phyloP scores from a whole-genome alignment of 495 filamentous ascomycete genomes.

The Elasticomyces elasticus region DNA sequence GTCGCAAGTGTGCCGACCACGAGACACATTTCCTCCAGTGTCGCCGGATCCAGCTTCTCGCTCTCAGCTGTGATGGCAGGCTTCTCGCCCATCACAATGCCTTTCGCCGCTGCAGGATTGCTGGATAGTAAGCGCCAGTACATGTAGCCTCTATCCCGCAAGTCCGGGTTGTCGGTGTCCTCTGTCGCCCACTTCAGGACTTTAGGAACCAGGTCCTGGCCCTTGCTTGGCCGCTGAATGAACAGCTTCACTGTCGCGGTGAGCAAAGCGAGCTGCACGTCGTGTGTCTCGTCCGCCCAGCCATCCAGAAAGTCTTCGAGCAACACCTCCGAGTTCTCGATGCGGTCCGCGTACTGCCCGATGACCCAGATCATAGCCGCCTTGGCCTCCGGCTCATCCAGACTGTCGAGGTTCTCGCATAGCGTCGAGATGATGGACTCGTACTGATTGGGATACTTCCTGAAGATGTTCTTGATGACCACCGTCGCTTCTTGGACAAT shows the following conservation, averaged over 20 bases:
- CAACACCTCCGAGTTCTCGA: conserved; percentile 88
- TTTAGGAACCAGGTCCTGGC: conserved; percentile 85
- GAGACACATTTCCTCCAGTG: conserved; percentile 93
- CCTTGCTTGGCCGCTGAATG: conserved; percentile 92
- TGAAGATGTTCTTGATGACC: conserved; percentile 97
- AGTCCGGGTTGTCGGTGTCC: conserved; percentile 95
- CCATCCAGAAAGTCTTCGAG: conserved; percentile 91
- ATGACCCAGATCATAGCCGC: conserved; percentile 99
- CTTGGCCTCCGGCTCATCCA: conserved; percentile 98
- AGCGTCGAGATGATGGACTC: conserved; percentile 93
- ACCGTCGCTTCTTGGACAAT: conserved; percentile 99
- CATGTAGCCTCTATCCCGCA: conserved; percentile 95
- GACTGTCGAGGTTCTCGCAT: conserved; percentile 90
- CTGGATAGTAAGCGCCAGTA: conserved; percentile 98
- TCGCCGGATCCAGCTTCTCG: conserved; percentile 83
- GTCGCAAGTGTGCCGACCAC: conserved; percentile 94
- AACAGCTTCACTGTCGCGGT: conserved; percentile 98
- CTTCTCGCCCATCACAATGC: conserved; percentile 93
- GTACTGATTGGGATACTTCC: conserved; percentile 97
- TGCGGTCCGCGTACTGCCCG: conserved; percentile 91
- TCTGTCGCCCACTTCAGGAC: conserved; percentile 98
- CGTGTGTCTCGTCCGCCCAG: conserved; percentile 86
- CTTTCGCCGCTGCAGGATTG: conserved; percentile 75
- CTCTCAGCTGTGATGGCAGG: conserved; percentile 93
- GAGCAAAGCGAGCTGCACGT: conserved; percentile 88